These are phyloP conservation scores for Filobasidium uniguttulatum DNA, from an alignment of 1,284 basidiomycete species.

Conservation along the genomic window DNA sequence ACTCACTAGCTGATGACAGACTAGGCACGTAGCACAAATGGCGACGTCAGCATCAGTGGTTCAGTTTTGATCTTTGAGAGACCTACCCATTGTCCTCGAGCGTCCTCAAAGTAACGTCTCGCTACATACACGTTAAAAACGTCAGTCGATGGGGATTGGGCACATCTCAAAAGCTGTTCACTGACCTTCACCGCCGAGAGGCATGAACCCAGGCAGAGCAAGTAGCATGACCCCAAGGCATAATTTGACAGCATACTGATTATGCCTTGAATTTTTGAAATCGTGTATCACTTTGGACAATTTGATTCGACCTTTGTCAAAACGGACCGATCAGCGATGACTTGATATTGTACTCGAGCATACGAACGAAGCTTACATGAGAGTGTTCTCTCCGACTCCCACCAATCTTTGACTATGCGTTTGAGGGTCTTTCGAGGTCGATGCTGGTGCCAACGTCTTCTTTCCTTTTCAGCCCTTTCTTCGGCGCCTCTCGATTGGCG, in stretches of 20 bases:
- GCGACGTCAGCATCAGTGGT: no score
- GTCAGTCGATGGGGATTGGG: background rate
- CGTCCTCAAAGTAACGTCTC: constrained; percentile 27
- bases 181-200: constrained; percentile 15
- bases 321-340: no score
- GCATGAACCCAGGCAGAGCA: constrained; percentile 36
- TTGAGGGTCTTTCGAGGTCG: no score
- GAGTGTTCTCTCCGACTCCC: constrained; percentile 7
- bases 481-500: no score
- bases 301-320: constrained; percentile 13
- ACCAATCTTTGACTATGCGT: no score
- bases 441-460: background rate
- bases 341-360: no score
- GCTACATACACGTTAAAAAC: background rate
- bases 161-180: background rate
- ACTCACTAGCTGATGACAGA: constrained; percentile 26
- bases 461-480: constrained; percentile 1
- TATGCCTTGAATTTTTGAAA: constrained; percentile 36
- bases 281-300: constrained; percentile 24
- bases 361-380: background rate
- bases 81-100: constrained; percentile 37
- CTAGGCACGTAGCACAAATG: background rate
- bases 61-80: background rate
- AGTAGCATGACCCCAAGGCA: constrained; percentile 36
- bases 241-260: constrained; percentile 38